Base-by-base conservation (phyloP, 2,329 filamentous ascomycete genomes). In the Fusarium scirpi region DNA sequence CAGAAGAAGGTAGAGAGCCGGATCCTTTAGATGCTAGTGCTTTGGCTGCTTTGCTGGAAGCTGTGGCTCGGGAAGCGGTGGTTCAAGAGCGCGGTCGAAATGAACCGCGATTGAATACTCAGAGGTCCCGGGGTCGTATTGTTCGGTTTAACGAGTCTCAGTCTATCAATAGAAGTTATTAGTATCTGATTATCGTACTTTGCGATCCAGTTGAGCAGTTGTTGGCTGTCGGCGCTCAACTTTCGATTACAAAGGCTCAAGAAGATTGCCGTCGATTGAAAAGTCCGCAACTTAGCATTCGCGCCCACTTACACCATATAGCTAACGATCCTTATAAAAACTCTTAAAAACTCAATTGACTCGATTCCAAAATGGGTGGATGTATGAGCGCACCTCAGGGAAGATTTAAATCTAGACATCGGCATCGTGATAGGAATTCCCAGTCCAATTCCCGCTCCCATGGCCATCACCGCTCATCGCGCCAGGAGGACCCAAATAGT, bases 281-380 rank as follows among this genome's bases (percentile, higher is more conserved):
- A 29, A 20, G 18, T 41, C 15, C n/a, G 9, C 24, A 29, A 52
- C 49, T 27, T 52, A 27, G 18, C 24, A 4, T 27, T 27, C 18
- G 27, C 4, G 24, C 6, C 18, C 20, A 20, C n/a, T 27, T 29
- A 18, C 12, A 27, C 15, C 25, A 2, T 27, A 18, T 52, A 52
- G 3, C 7, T 5, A 22, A 9, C 12, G 22, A 1, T 7, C 13
- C 10, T 13, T 27, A 6, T 12, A 20, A 3, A 8, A 20, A 22
- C 4, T 10, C 15, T 43, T 64, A 13, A 7, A 16, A 34, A 27
- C 8, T 25, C 25, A 30, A 16, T 44, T 25, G 10, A 15, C 20
- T 47, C 16, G 20, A 22, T 5, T 22, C 3, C 12, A 48, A 24
- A 6, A 69, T 70, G 68, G 68, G 68, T 13, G 55, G 59, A 20